Evolutionary conservation across 2,329 filamentous ascomycete species (phyloP).

Genomic region (Aspergillus spinulosporus): DNA sequence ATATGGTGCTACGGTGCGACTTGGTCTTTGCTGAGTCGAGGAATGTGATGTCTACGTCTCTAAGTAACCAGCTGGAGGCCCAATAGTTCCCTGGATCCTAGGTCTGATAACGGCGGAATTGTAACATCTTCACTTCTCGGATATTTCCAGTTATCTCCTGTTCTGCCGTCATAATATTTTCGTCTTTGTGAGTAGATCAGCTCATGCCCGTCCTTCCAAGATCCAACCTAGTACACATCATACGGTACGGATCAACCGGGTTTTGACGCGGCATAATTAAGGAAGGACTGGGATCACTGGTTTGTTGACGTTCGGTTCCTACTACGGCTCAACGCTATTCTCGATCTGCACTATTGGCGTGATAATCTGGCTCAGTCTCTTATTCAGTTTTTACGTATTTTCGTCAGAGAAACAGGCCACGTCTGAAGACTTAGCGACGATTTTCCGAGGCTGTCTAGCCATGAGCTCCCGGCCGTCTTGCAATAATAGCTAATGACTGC

Average conservation of each 20-base stretch:
- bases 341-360: background rate
- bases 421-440: conserved; percentile 1
- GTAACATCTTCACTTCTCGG: too few species aligned
- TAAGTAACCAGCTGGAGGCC: too few species aligned
- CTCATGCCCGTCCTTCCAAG: too few species aligned
- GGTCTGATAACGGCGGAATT: background rate
- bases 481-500: background rate
- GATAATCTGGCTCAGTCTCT: background rate
- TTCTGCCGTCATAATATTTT: too few species aligned
- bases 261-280: background rate
- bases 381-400: background rate
- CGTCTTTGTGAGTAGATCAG: too few species aligned
- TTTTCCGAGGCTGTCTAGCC: background rate
- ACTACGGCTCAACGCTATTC: background rate
- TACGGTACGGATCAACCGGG: background rate
- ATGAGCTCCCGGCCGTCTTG: conserved; percentile 2
- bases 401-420: background rate
- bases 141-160: too few species aligned
- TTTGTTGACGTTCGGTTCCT: background rate
- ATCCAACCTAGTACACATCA: too few species aligned
- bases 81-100: background rate
- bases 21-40: conserved; percentile 4
- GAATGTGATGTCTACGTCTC: background rate
- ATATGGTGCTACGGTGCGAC: background rate
- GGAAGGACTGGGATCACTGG: background rate